Percentiles rank a stretch among this genome's conserved stretches.
Conservation (phyloP, 345 rosid species). For the Hibiscus syriacus region DNA sequence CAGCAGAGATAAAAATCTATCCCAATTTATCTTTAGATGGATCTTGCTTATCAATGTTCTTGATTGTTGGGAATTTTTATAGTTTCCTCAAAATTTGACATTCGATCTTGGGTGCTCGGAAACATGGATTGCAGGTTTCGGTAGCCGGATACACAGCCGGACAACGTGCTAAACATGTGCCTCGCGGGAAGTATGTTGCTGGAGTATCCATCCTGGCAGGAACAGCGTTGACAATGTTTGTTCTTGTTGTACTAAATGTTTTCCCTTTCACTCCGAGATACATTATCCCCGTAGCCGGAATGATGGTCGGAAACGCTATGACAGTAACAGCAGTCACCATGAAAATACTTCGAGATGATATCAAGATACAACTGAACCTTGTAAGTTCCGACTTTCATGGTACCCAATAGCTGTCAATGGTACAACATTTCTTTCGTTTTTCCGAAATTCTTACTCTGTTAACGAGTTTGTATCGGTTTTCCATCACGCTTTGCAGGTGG, state of each 20-base stretch:
- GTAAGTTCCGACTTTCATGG: slow-evolving; percentile 22
- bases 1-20: not conserved
- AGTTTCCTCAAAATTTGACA: too few species aligned
- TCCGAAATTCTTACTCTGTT: too few species aligned
- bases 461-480: not conserved
- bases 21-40: not conserved
- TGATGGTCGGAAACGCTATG: slow-evolving; percentile 98
- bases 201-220: slow-evolving; percentile 64
- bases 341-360: slow-evolving; percentile 81
- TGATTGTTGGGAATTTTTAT: too few species aligned
- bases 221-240: slow-evolving; percentile 59
- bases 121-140: slow-evolving; percentile 35
- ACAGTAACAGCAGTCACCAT: slow-evolving; percentile 88
- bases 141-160: slow-evolving; percentile 89
- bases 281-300: slow-evolving; percentile 80
- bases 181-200: slow-evolving; percentile 64
- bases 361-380: slow-evolving; percentile 63
- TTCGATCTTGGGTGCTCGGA: too few species aligned
- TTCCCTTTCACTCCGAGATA: slow-evolving; percentile 92
- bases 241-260: slow-evolving; percentile 58
- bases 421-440: too few species aligned
- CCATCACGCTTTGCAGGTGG: slow-evolving; percentile 37
- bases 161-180: slow-evolving; percentile 75
- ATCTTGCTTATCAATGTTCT: not conserved
- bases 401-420: not conserved